Conservation (phyloP, 345 rosid species). For the Gossypium rotundifolium region DNA sequence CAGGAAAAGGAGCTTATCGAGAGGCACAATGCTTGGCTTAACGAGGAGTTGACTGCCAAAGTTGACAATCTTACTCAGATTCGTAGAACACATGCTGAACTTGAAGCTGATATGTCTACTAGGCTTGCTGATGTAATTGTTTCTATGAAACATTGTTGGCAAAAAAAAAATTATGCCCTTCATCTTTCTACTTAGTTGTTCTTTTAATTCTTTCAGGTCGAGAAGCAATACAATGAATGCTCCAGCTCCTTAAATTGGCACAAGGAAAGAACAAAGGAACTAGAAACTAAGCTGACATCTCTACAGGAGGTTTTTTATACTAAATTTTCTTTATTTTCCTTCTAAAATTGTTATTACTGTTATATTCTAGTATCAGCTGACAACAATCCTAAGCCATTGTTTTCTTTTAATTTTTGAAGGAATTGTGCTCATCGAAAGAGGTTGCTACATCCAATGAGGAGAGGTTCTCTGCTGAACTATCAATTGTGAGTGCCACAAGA, state of each 20-base stretch:
- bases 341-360: neutral
- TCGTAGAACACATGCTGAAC: conserved; percentile 59
- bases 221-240: conserved; percentile 52
- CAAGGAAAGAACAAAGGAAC: conserved; percentile 71
- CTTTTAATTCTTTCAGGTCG: conserved; percentile 38
- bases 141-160: neutral
- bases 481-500: conserved; percentile 51
- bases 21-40: conserved; percentile 87
- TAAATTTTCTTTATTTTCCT: neutral
- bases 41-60: conserved; percentile 78
- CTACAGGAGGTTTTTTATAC: conserved; percentile 53
- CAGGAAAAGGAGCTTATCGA: conserved; percentile 92
- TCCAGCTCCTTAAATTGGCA: conserved; percentile 66
- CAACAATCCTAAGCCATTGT: neutral
- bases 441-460: conserved; percentile 69
- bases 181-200: neutral
- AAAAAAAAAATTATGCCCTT: neutral
- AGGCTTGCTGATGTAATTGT: conserved; percentile 66
- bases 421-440: conserved; percentile 58
- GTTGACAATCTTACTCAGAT: conserved; percentile 52
- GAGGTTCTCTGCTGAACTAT: conserved; percentile 61
- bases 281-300: conserved; percentile 46
- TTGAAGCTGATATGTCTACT: conserved; percentile 72
- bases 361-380: conserved; percentile 7
- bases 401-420: conserved; percentile 41